Evolutionary conservation across 2,329 filamentous ascomycete species (phyloP).

Genomic region (Byssochlamys sp.): DNA sequence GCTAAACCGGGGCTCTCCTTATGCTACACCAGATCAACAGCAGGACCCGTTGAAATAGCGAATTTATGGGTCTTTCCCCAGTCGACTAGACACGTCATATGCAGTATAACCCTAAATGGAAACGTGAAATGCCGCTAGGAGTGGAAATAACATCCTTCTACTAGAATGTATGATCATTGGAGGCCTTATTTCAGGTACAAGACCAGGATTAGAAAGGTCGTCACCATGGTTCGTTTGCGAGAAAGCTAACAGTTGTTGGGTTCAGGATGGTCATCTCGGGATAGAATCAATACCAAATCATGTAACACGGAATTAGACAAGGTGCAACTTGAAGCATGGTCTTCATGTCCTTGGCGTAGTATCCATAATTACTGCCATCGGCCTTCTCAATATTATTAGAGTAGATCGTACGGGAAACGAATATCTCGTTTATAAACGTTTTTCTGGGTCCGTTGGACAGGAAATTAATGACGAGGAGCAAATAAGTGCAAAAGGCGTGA

Average conservation of each 20-base stretch:
- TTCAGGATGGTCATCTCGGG: too few species aligned
- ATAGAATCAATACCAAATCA: too few species aligned
- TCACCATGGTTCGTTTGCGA: too few species aligned
- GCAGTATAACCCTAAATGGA: not conserved
- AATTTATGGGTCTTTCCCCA: not conserved
- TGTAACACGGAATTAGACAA: too few species aligned
- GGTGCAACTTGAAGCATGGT: too few species aligned
- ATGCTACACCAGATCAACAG: not conserved
- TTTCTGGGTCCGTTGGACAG: not conserved
- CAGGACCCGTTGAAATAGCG: not conserved
- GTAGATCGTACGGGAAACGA: not conserved
- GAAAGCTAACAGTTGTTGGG: too few species aligned
- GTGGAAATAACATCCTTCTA: not conserved
- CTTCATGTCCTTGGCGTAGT: too few species aligned
- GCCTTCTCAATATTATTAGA: not conserved
- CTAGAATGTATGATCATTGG: not conserved
- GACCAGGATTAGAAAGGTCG: not conserved
- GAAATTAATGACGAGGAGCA: not conserved
- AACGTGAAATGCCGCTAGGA: not conserved
- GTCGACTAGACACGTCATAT: not conserved
- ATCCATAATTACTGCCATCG: too few species aligned
- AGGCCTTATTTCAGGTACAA: not conserved
- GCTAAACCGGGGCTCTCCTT: not conserved
- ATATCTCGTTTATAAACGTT: not conserved
- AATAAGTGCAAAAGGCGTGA: not conserved